Evolutionary conservation across 306 rosid species (phyloP), one percentile per base, ranked within the genome.

Genomic region (Ceratonia siliqua): DNA sequence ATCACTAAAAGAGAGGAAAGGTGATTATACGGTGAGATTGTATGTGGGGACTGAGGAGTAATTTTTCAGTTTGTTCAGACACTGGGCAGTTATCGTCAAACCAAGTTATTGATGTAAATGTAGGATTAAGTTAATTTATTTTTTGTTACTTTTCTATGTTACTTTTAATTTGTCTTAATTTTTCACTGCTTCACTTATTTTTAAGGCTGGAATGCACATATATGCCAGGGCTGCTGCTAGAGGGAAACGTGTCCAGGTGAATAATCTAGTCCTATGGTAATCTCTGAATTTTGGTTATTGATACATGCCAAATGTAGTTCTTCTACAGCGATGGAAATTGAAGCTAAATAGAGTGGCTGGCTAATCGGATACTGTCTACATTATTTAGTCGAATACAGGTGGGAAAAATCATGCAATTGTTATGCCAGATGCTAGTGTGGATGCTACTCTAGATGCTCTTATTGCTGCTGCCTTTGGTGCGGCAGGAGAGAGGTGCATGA

Each of bases 241-340:
- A 50, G 93, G 91, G 78, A 90, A 90, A 62, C 88, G 86, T 71
- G 83, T 90, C 74, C 96, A 88, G 93, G 96, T 90, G 76, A 79
- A 50, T 21, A 8, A 45, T 73, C 32, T 55, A 27, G 17, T 15
- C 15, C 12, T 35, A 42, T 42, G 45, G 61, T 35, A 14, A 22
- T 36, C 14, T 68, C 73, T 67, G 33, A 42, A 43, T 36, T 53
- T 45, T 57, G 62, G 63, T 78, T 69, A 46, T 74, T 58, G 36
- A 66, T 32, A 61, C 65, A 52, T 54, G 10, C 45, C 18, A 18
- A 54, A 35, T 55, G 73, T 62, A 22, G 70, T 74, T 49, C 56
- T 15, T 57, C 46, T 59, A 57, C 28, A 42, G 13, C 13, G 39
- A 68, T 45, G 73, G 28, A 80, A 63, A 64, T 76, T 65, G 55